phyloP scores from a whole-genome alignment of 2,329 filamentous ascomycete genomes.

The Raffaelea ambrosiae region DNA sequence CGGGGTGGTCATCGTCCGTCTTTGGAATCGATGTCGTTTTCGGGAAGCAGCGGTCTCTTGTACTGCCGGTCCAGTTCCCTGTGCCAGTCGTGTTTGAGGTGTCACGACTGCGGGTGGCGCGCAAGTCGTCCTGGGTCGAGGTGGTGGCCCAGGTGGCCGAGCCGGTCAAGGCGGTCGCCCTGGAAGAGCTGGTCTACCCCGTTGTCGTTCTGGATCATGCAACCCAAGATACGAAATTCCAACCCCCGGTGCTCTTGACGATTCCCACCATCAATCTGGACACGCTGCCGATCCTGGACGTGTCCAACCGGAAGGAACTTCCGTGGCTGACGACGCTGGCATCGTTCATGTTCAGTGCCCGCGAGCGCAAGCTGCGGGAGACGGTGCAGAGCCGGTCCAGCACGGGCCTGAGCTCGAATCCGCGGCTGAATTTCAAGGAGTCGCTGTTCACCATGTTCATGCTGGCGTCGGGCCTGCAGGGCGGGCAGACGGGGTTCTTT shows the following conservation, averaged over 20 bases:
- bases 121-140: constrained; percentile 35
- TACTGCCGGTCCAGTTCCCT: constrained; percentile 30
- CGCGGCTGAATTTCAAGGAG: constrained; percentile 38
- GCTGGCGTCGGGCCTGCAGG: constrained; percentile 35
- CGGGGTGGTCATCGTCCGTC: constrained; percentile 28
- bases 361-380: constrained; percentile 29
- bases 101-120: constrained; percentile 31
- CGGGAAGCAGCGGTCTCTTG: constrained; percentile 19
- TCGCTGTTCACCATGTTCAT: constrained; percentile 38
- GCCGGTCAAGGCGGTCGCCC: constrained; percentile 13
- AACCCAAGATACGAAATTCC: too few species aligned
- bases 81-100: constrained; percentile 26
- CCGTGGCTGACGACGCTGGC: constrained; percentile 30
- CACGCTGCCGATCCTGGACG: constrained; percentile 31
- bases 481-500: constrained; percentile 34
- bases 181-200: constrained; percentile 13
- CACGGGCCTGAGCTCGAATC: constrained; percentile 13
- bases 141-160: constrained; percentile 27
- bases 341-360: constrained; percentile 30
- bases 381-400: constrained; percentile 9
- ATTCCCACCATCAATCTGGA: constrained; percentile 35
- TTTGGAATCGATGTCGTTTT: constrained; percentile 33
- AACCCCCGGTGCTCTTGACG: constrained; percentile 28
- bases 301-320: constrained; percentile 23
- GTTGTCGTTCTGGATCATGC: not conserved